A percentile compares a stretch with the other conserved stretches of the same genome.
phyloP scores from a whole-genome alignment of 2,329 filamentous ascomycete species.

The Taxawa tesnikishii region DNA sequence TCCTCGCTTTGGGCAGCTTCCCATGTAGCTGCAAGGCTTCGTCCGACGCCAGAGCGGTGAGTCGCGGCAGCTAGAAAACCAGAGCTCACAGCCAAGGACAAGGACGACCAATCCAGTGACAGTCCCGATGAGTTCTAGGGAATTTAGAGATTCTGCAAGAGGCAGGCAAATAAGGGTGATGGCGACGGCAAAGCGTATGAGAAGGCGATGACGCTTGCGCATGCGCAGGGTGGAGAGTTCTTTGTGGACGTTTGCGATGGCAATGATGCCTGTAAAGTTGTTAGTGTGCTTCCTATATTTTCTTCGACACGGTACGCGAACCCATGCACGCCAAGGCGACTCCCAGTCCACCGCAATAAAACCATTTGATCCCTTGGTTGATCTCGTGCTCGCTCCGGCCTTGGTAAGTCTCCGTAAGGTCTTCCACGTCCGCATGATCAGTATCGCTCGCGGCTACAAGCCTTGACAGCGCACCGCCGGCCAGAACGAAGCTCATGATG shows the following conservation, averaged over 20 bases:
- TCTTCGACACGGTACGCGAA: background rate
- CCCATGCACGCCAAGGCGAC: conserved; percentile 42
- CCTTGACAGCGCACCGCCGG: conserved; percentile 44
- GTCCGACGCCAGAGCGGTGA: conserved; percentile 9
- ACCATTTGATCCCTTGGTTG: conserved; percentile 44
- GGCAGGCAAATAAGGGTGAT: conserved; percentile 45
- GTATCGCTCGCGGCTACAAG: conserved; percentile 48
- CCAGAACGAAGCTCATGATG: conserved; percentile 50
- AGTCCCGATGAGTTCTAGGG: conserved; percentile 24
- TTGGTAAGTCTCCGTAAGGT: conserved; percentile 40
- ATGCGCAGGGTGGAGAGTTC: conserved; percentile 36
- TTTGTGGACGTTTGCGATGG: conserved; percentile 44
- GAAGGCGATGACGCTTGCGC: conserved; percentile 38
- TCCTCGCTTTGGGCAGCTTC: too few relatives aligned
- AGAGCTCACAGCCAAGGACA: conserved; percentile 23
- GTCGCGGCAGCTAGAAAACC: conserved; percentile 12
- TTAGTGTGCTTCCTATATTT: background rate
- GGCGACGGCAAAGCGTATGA: conserved; percentile 37
- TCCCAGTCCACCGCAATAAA: conserved; percentile 51
- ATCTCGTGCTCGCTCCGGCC: conserved; percentile 38
- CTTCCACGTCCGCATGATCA: conserved; percentile 32
- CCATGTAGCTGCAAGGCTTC: conserved; percentile 14
- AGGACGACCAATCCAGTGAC: conserved; percentile 25
- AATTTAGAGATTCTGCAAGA: conserved; percentile 24
- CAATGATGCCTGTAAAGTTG: conserved; percentile 32